These are phyloP conservation scores for Neurospora sp. DNA, from an alignment of 495 filamentous ascomycete genomes.

Conservation along the genomic window DNA sequence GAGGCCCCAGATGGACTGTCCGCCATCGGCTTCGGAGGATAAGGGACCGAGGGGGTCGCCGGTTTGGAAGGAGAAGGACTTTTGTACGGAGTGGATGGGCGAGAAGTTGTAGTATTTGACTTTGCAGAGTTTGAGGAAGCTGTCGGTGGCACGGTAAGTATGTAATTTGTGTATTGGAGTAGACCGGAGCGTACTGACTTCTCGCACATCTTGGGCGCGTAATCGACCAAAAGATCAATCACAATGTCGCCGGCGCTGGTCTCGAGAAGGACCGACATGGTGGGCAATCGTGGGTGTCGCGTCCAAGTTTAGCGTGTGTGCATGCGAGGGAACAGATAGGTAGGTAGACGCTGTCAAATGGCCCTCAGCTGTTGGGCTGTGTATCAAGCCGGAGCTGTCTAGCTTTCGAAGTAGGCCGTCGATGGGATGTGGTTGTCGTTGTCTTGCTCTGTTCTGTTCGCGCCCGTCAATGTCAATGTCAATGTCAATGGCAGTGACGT, in stretches of 20 bases:
- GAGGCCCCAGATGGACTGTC: slow-evolving; percentile 82
- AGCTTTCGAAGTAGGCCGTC: background rate
- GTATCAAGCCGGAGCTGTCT: background rate
- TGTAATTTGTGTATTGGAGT: background rate
- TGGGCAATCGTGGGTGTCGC: slow-evolving; percentile 2
- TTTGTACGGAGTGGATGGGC: slow-evolving; percentile 78
- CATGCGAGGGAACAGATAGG: background rate
- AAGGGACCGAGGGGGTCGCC: slow-evolving; percentile 85
- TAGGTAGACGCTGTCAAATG: background rate
- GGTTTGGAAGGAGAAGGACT: slow-evolving; percentile 88
- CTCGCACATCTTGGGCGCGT: slow-evolving; percentile 80
- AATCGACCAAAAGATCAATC: slow-evolving; percentile 79
- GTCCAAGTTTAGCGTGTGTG: background rate
- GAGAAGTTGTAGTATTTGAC: slow-evolving; percentile 97
- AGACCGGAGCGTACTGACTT: slow-evolving; percentile 51
- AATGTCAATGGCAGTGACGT: background rate
- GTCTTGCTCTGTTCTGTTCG: background rate
- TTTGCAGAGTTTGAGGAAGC: slow-evolving; percentile 96
- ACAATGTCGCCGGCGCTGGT: slow-evolving; percentile 88
- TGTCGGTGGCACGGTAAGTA: slow-evolving; percentile 47
- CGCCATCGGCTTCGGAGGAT: slow-evolving; percentile 75
- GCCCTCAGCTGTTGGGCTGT: background rate
- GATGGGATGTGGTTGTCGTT: background rate
- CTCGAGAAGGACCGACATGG: slow-evolving; percentile 72
- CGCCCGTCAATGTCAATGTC: background rate